A percentile compares a stretch with the other conserved stretches of the same genome.
Conservation (phyloP, 306 rosid genomes). For the Vicia villosa region DNA sequence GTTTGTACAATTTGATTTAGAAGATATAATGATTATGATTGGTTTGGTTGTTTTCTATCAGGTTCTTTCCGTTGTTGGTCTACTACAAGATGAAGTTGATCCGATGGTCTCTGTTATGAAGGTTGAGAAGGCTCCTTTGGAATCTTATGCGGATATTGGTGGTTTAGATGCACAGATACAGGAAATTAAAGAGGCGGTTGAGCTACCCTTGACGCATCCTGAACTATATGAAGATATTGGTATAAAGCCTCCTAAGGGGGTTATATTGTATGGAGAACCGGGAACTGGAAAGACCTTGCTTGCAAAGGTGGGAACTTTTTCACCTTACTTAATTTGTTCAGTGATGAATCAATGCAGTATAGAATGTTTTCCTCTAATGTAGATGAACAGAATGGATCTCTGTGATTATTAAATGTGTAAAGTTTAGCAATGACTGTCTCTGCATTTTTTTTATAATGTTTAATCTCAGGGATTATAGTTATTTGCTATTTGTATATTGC, state of each 20-base stretch:
- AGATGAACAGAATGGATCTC: not conserved
- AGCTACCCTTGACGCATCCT: constrained; percentile 95
- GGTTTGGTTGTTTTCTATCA: constrained; percentile 32
- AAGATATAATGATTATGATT: constrained; percentile 10
- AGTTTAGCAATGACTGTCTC: not conserved
- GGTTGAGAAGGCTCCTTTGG: constrained; percentile 98
- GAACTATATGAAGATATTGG: constrained; percentile 97
- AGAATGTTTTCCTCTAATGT: constrained; percentile 5
- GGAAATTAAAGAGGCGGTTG: constrained; percentile 98
- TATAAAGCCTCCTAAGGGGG: constrained; percentile 98
- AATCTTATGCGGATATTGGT: constrained; percentile 97
- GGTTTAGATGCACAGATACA: constrained; percentile 97
- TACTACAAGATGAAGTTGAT: constrained; percentile 99
- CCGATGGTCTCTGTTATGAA: constrained; percentile 85
- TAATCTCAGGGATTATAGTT: constrained; percentile 6
- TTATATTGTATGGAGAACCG: constrained; percentile 90
- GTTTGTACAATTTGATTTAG: constrained; percentile 20
- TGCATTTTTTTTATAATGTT: constrained; percentile 24
- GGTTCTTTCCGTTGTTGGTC: constrained; percentile 99
- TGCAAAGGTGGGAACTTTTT: constrained; percentile 66
- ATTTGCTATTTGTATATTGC: constrained; percentile 21
- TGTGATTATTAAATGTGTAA: constrained; percentile 12
- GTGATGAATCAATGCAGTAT: not conserved
- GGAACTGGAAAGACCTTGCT: constrained; percentile 99
- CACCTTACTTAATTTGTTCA: constrained; percentile 12